Evolutionary conservation across 208 protist species (phyloP), one percentile per base, ranked within the genome.

Genomic region (Borovskyia barvae): DNA sequence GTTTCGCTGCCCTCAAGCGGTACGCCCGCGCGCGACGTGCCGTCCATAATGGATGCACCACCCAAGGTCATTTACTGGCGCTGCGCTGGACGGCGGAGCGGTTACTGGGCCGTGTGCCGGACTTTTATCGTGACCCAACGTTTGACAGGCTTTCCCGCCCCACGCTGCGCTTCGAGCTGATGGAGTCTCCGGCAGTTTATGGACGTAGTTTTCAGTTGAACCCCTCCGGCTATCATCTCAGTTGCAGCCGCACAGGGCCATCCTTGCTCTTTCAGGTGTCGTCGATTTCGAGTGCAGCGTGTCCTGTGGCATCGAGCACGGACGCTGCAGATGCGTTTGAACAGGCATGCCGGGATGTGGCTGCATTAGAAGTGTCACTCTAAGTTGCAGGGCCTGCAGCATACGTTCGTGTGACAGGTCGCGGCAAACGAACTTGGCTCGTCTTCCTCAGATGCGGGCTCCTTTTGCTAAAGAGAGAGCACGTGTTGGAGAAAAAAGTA

Each of bases 61-160:
- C 37, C 0, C 48, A 53, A 9, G 46, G 55, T 28, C 64, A 71
- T 28, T 25, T 71, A 7, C 35, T 63, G 3, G 64, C 48, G 0
- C 47, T 71, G 47, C 64, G 64, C 55, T 43, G 62, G 47, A 71
- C 64, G 12, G 55, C 55, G 12, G 55, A 71, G 64, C 64, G 64
- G 0, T 25, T 64, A 25, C 55, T 71, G 15, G 64, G 64, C 7
- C 37, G 40, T 5, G 41, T 33, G 17, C 64, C 64, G 11, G 48
- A 62, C 15, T 9, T 71, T 20, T 71, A 63, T 42, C 30, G 37
- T 15, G 64, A 71, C 20, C 48, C 64, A 3, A 49, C 32, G 5
- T 58, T 39, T 39, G 19, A 37, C 0, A 14, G 51, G 8, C 40
- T 71, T 0, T 17, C 29, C 12, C 48, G 40, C 1, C 47, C 54